Conservation (phyloP, 2,329 filamentous ascomycete genomes). For the Leptographium procerum region DNA sequence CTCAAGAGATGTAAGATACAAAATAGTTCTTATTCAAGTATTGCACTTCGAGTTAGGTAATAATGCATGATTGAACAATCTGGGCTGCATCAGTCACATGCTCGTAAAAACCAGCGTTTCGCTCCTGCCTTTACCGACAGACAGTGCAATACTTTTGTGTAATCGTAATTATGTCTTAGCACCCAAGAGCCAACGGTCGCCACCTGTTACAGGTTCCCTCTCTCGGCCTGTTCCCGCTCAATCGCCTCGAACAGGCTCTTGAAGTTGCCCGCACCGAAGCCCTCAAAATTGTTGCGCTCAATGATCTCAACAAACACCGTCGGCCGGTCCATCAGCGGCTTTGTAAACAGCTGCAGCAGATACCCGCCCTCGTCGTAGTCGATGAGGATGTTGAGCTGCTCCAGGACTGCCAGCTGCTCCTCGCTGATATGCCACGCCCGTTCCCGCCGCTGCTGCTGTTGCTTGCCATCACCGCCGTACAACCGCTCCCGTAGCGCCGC, state of each 20-base stretch:
- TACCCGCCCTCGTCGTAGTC: constrained; percentile 94
- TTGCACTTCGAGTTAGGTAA: not conserved
- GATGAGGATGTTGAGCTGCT: constrained; percentile 75
- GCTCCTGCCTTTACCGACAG: no score
- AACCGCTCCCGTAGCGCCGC: constrained; percentile 62
- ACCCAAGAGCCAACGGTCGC: no score
- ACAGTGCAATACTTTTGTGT: no score
- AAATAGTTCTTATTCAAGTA: not conserved
- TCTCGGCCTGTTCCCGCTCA: constrained; percentile 77
- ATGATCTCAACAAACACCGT: constrained; percentile 97
- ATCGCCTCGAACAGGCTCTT: constrained; percentile 93
- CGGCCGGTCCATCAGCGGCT: constrained; percentile 86
- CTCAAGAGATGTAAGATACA: constrained; percentile 11
- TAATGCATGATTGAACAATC: no score
- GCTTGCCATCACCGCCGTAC: not conserved
- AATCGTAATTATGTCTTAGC: no score
- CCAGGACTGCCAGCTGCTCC: constrained; percentile 69
- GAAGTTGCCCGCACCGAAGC: constrained; percentile 92
- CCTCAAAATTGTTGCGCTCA: constrained; percentile 79
- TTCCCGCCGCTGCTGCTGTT: not conserved
- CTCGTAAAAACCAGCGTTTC: not conserved
- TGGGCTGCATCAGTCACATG: not conserved
- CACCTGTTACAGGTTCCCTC: constrained; percentile 58
- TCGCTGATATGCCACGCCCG: constrained; percentile 45
- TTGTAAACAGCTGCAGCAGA: constrained; percentile 64